Evolutionary conservation across 140 eudicot species (phyloP).

Genomic region (Oenanthe javanica): DNA sequence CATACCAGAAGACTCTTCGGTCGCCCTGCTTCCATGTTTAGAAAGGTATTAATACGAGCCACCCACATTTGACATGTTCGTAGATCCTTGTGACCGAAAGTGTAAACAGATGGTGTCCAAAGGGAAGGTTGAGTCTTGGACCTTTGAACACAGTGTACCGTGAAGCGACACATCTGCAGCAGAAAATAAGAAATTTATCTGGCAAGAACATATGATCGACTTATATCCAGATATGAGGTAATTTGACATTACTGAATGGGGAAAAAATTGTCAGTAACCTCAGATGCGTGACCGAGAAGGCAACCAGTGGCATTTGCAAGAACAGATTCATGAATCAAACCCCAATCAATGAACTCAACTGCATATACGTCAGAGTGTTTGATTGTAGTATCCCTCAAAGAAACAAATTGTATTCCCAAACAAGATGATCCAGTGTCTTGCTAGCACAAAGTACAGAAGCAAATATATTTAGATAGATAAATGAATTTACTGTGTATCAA

Average conservation of each 20-base stretch:
- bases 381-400: conserved; percentile 43
- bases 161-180: conserved; percentile 71
- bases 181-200: conserved; percentile 13
- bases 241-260: not conserved
- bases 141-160: conserved; percentile 58
- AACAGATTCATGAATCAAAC: conserved; percentile 50
- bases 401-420: conserved; percentile 38
- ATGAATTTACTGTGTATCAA: conserved; percentile 10
- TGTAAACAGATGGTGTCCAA: conserved; percentile 54
- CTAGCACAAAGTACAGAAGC: conserved; percentile 23
- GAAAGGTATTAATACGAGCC: conserved; percentile 34
- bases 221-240: not conserved
- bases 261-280: conserved; percentile 34
- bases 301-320: conserved; percentile 44
- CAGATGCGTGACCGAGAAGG: conserved; percentile 45
- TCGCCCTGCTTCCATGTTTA: conserved; percentile 47
- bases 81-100: conserved; percentile 69
- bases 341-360: conserved; percentile 63
- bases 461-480: conserved; percentile 11
- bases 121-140: conserved; percentile 56
- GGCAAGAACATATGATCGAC: conserved; percentile 2
- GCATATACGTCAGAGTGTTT: conserved; percentile 58
- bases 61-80: conserved; percentile 60
- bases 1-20: conserved; percentile 90
- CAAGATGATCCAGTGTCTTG: conserved; percentile 51